phyloP scores from a whole-genome alignment of 371 early-diverging fungal species.

The Gilbertella persicaria region DNA sequence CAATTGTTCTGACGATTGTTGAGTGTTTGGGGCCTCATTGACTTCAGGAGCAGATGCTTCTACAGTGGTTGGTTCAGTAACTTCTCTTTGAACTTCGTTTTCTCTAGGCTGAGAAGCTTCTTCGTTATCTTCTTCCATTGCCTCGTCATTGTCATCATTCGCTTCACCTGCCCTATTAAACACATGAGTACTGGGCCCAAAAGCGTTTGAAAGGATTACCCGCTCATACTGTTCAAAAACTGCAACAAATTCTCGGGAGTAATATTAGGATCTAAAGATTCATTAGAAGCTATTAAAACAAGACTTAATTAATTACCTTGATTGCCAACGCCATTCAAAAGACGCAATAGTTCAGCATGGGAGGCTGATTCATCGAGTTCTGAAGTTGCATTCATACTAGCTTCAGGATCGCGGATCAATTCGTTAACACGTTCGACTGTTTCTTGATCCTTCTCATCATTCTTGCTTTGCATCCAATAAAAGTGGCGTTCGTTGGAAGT shows the following conservation, averaged over 20 bases:
- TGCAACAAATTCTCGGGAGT: conserved; percentile 54
- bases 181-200: neutral
- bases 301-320: conserved; percentile 22
- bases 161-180: too few species aligned
- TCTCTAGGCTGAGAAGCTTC: conserved; percentile 9
- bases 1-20: conserved; percentile 16
- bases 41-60: neutral
- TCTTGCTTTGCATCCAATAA: conserved; percentile 82
- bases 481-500: conserved; percentile 72
- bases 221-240: conserved; percentile 47
- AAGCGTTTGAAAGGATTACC: conserved; percentile 12
- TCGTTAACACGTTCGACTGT: conserved; percentile 54
- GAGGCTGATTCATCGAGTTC: conserved; percentile 19
- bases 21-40: neutral
- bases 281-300: too few species aligned
- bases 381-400: conserved; percentile 7
- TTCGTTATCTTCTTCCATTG: neutral
- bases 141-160: neutral
- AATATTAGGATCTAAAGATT: conserved; percentile 29
- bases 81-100: conserved; percentile 6
- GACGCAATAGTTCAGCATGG: conserved; percentile 29
- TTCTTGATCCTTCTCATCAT: conserved; percentile 59
- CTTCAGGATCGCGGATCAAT: conserved; percentile 55
- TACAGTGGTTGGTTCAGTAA: neutral
- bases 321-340: conserved; percentile 20